A percentile compares a stretch with the other conserved stretches of the same genome.
Evolutionary conservation across 805 yeast genomes (phyloP).

Genomic region (Candida endomychidarum): DNA sequence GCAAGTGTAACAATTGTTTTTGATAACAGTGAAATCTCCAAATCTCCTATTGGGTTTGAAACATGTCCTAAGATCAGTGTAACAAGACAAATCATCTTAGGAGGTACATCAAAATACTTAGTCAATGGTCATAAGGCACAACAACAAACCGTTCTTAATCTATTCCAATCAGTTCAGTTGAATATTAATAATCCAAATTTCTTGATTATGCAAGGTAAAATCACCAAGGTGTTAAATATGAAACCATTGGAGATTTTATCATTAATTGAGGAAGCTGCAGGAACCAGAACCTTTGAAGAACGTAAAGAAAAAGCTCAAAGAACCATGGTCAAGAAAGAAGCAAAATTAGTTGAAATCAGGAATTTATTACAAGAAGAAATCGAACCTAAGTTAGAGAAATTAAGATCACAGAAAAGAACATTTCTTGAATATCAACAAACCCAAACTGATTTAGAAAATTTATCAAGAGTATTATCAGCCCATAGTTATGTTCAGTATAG

Average conservation of each 20-base stretch:
- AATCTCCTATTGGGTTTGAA: conserved; percentile 87
- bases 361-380: conserved; percentile 79
- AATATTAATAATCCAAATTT: conserved; percentile 97
- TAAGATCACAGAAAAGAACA: conserved; percentile 76
- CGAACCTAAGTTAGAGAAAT: conserved; percentile 83
- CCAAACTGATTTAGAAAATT: conserved; percentile 74
- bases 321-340: conserved; percentile 88
- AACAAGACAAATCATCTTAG: conserved; percentile 86
- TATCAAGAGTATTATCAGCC: conserved; percentile 72
- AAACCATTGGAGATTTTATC: conserved; percentile 87
- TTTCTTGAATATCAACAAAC: conserved; percentile 85
- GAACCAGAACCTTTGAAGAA: conserved; percentile 93
- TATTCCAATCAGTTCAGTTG: conserved; percentile 92
- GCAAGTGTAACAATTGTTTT: conserved; percentile 96
- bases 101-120: conserved; percentile 88
- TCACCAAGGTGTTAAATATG: conserved; percentile 96
- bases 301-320: conserved; percentile 88
- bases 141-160: conserved; percentile 83
- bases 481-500: conserved; percentile 59
- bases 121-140: conserved; percentile 97
- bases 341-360: conserved; percentile 76
- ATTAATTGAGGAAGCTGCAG: conserved; percentile 96
- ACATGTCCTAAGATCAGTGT: conserved; percentile 77
- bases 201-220: conserved; percentile 97
- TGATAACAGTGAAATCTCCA: conserved; percentile 73